Base-by-base conservation (phyloP, 192 early-diverging fungal species). In the Umbelopsis vinacea region DNA sequence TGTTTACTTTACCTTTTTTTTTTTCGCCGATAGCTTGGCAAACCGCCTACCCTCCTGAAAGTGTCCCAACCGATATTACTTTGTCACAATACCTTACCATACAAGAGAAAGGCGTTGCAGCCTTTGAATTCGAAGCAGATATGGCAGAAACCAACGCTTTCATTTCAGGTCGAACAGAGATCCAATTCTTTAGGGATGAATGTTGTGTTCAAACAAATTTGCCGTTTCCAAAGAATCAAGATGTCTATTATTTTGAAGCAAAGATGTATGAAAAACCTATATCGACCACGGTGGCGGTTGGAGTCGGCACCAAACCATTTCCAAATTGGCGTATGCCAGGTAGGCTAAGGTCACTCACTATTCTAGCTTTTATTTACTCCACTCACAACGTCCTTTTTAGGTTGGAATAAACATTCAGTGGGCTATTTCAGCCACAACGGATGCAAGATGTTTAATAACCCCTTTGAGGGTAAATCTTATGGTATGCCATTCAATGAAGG, bases 241-340 rank as follows among this genome's bases (percentile, higher is more conserved):
- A 92, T 60, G 89, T 94, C 22, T 92, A 92, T 81, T 94, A 94
- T 76, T 94, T 91, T 87, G 92, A 94, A 45, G 83, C 81, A 15
- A 84, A 84, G 37, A 70, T 84, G 47, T 80, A 68, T 70, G 75
- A 76, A 21, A 73, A 71, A 23, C 75, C 84, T 7, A 57, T 37
- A 33, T 69, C 69, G 29, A 83, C 85, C 0, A 85, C 68, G 43
- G 75, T 87, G 10, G 79, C 83, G 48, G 72, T 87, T 43, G 85
- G 85, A n/a, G 67, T 87, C 5, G 69, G 77, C 0, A 83, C 83
- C 19, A 84, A 85, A 69, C 83, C 83, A 10, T 87, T 77, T 69
- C 85, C 85, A 6, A 71, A 68, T 67, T 85, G 81, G 80, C 71
- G 85, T 60, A 73, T 81, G 57, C 79, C 79, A 60, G 79, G 78